Base-by-base conservation (phyloP, 2,329 filamentous ascomycete genomes). In the Aspergillus awamori region DNA sequence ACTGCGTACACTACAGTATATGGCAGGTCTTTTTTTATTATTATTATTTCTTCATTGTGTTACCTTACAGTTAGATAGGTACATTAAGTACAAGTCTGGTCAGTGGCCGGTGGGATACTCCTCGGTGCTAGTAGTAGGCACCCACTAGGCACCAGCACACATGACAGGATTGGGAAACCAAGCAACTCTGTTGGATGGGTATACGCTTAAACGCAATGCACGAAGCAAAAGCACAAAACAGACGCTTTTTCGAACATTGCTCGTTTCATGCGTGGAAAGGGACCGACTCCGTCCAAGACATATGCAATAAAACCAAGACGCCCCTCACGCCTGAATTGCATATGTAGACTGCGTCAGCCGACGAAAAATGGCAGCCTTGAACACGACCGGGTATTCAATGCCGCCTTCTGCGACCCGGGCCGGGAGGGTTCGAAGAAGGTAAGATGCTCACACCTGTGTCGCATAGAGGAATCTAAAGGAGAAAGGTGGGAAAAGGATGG, bases 141-240 rank as follows among this genome's bases (percentile, higher is more conserved):
- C 47, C 28, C 24, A 49, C 22, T 28, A 30, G 45, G 45, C 45
- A 49, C 45, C 45, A 30, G 22, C 45, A 49, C 45, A 49, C 45
- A 13, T 36, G 15, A 49, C 45, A 24, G 24, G 26, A 20, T n/a
- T 20, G 41, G 41, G 8, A 17, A 45, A 45, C 17, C 17, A 22
- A 22, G 41, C 10, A 22, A 45, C 41, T 45, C 26, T 17, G 47
- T 17, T 51, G 47, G 45, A 30, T 56, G 53, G 43, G 69, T 72
- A 72, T 72, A 71, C 71, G 70, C 71, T 73, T 63, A 59, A 62
- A 69, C 43, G 39, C 39, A 65, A 56, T 56, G 53, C 53, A 56
- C 39, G n/a, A 56, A 56, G 43, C 64, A 65, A 64, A 60, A 67
- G 65, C 65, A 61, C 45, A 53, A 48, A 38, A 39, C 63, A 59